phyloP scores from a whole-genome alignment of 2,329 filamentous ascomycete species.

The Pleoardoris graminearum region DNA sequence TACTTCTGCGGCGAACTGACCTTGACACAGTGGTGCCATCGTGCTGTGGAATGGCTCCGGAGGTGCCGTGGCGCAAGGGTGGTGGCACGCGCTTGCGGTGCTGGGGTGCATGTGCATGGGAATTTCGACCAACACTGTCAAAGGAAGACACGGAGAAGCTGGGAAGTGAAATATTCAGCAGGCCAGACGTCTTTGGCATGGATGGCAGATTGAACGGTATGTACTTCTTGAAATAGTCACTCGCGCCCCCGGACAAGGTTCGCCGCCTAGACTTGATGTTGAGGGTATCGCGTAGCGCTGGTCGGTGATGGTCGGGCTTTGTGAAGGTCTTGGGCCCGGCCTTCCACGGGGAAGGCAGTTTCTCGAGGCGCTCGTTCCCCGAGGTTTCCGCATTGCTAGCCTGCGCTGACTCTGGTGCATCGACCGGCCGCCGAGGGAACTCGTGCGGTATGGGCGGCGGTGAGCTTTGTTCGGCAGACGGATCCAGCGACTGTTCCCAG shows the following conservation, averaged over 20 bases:
- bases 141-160: constrained; percentile 36
- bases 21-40: constrained; percentile 25
- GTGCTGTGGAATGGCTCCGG: constrained; percentile 22
- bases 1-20: constrained; percentile 10
- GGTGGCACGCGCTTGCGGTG: constrained; percentile 24
- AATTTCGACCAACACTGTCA: constrained; percentile 23
- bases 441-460: constrained; percentile 2
- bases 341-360: constrained; percentile 53
- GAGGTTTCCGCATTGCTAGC: neutral
- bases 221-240: constrained; percentile 42
- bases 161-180: constrained; percentile 44
- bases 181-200: constrained; percentile 40
- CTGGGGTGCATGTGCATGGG: constrained; percentile 11
- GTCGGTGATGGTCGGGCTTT: constrained; percentile 40
- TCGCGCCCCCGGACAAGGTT: constrained; percentile 45
- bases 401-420: neutral
- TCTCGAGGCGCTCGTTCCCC: constrained; percentile 20
- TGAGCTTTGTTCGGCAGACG: constrained; percentile 17
- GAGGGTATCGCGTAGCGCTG: constrained; percentile 46
- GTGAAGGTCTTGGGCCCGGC: constrained; percentile 44
- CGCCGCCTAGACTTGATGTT: constrained; percentile 40
- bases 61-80: constrained; percentile 7
- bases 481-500: constrained; percentile 39
- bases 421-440: neutral
- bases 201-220: constrained; percentile 44